These are phyloP conservation scores for Camelina hispida DNA, from an alignment of 345 rosid species.

Conservation along the genomic window DNA sequence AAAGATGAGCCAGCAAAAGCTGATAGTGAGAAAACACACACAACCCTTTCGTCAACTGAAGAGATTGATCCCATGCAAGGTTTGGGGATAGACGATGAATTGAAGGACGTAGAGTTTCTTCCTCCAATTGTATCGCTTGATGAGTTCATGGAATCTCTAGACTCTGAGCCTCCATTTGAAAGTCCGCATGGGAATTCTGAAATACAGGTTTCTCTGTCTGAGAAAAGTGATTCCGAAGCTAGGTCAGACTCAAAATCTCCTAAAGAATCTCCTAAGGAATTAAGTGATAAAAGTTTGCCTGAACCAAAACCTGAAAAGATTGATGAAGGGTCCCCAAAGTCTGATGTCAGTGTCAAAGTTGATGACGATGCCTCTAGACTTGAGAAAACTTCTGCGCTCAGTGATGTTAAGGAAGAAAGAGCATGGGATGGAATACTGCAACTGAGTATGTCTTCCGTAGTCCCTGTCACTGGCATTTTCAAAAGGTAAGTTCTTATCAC, in stretches of 20 bases:
- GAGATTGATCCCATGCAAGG: constrained; percentile 50
- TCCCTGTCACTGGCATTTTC: constrained; percentile 64
- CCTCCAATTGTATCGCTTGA: constrained; percentile 96
- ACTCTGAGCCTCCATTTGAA: constrained; percentile 91
- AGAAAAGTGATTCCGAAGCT: constrained; percentile 51
- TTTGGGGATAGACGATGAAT: constrained; percentile 79
- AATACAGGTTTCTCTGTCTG: constrained; percentile 43
- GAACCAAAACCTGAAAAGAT: constrained; percentile 23
- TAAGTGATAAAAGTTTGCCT: constrained; percentile 36
- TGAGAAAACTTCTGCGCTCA: constrained; percentile 38
- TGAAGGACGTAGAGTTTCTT: constrained; percentile 80
- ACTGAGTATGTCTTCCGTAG: constrained; percentile 56
- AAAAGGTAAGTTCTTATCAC: constrained; percentile 63
- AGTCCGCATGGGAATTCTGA: constrained; percentile 51
- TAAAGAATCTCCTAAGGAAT: constrained; percentile 47
- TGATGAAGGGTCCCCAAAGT: constrained; percentile 33
- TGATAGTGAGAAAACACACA: constrained; percentile 41
- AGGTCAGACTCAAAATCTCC: constrained; percentile 38
- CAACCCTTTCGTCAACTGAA: constrained; percentile 67
- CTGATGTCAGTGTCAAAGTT: constrained; percentile 29
- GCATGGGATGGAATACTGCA: constrained; percentile 91
- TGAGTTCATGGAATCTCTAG: constrained; percentile 92
- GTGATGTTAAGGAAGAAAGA: constrained; percentile 50
- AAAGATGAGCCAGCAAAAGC: constrained; percentile 44
- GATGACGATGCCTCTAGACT: constrained; percentile 29